Base-by-base conservation (phyloP, 192 early-diverging fungal genomes). In the Phycomyces blakesleeanus region DNA sequence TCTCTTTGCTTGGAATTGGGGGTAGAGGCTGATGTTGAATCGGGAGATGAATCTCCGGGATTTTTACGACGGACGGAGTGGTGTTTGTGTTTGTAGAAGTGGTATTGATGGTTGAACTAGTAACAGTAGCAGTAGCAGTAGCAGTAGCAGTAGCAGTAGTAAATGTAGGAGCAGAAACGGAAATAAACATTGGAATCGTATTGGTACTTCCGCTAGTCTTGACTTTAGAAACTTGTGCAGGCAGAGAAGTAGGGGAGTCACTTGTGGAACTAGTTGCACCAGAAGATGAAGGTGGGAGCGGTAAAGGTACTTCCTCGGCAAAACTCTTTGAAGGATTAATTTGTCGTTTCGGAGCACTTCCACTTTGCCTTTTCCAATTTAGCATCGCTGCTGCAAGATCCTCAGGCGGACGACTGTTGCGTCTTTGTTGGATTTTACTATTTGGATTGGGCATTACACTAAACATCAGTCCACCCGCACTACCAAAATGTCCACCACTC, bases 401-500 rank as follows among this genome's bases (percentile, higher is more conserved):
- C 50, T 58, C 58, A 11, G 57, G 67, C 11, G 40, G 61, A 24
- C 49, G 50, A 16, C 55, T 58, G 11, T 12, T 53, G 4, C 24
- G 34, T 5, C 27, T 44, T 1, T n/a, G n/a, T n/a, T 42, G 59
- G 27, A 54, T 24, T 37, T 29, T 65, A 3, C 18, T 47, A 47
- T 47, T 47, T 11, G 18, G 18, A 15, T 1, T 6, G 16, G 20
- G 27, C 39, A 58, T 57, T 5, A 66, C 67, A 29, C 74, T 76
- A 22, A 64, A 37, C 26, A 76, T 54, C 14, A 76, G 51, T 51
- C 74, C 74, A 20, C 74, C 74, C 6, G 74, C 74, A 49, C 68
- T 71, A 7, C 74, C 74, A 51, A 41, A 76, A 39, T 76, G 74
- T 9, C 74, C 74, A 5, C 74, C 74, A 24, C 59, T 63, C 9